Conservation (phyloP, 2,329 filamentous ascomycete genomes). For the Paecilomyces formosus region DNA sequence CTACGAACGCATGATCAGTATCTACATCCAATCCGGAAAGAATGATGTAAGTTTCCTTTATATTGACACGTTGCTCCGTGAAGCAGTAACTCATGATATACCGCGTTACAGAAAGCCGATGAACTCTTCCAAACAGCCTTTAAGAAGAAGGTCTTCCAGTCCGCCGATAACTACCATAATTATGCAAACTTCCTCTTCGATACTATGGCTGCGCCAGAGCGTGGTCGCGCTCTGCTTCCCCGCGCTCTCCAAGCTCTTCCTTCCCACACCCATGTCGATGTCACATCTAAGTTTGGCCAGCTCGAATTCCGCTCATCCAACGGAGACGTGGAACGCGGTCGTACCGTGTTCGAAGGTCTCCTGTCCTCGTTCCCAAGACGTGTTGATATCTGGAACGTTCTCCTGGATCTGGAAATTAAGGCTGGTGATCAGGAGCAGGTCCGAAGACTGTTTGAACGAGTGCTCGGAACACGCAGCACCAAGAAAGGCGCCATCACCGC, state of each 20-base stretch:
- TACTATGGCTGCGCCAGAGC: conserved; percentile 60
- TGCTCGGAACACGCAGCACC: conserved; percentile 42
- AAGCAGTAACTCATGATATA: conserved; percentile 11
- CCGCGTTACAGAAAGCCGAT: conserved; percentile 65
- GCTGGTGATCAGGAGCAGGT: conserved; percentile 55
- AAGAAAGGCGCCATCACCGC: conserved; percentile 23
- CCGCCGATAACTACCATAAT: conserved; percentile 81
- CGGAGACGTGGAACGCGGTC: conserved; percentile 81
- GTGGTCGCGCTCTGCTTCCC: conserved; percentile 67
- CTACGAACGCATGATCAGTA: conserved; percentile 81
- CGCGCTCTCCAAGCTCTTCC: conserved; percentile 81
- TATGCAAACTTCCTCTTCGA: conserved; percentile 90
- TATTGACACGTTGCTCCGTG: background rate
- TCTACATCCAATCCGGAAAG: conserved; percentile 89
- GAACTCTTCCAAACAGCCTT: conserved; percentile 76
- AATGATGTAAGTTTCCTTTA: conserved; percentile 55
- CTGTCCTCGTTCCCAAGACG: conserved; percentile 80
- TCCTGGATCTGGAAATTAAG: conserved; percentile 74
- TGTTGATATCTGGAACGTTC: conserved; percentile 86
- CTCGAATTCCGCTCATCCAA: conserved; percentile 81
- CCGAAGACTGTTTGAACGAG: conserved; percentile 74
- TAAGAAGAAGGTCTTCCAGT: conserved; percentile 83
- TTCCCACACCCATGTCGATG: conserved; percentile 58
- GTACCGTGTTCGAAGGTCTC: conserved; percentile 88
- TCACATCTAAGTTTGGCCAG: conserved; percentile 81